Base-by-base conservation (phyloP, 2,329 filamentous ascomycete species). In the Colletotrichum tropicale region DNA sequence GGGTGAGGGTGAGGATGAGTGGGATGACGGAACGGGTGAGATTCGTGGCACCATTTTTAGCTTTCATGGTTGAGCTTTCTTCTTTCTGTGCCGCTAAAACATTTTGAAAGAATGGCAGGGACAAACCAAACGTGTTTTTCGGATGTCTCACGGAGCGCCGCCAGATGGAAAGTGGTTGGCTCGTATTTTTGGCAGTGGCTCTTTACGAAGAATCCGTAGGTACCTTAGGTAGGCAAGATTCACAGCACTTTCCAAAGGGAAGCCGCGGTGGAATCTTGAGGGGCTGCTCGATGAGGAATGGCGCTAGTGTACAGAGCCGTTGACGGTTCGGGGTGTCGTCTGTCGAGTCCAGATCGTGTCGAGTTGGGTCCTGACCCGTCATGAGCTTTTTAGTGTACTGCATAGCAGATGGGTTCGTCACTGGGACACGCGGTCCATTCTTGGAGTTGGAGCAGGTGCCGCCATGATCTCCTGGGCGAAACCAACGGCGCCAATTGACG, bases 401-500 rank as follows among this genome's bases (percentile, higher is more conserved):
- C 18, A 15, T 34, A 15, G 38, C 10, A 43, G 8, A 48, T 21
- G 13, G 36, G 36, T 32, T 70, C 67, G 56, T 70, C 56, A 70
- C 36, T 24, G 26, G 43, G 56, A 70, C 36, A 62, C 56, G 36
- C 67, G 67, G 67, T 61, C 36, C 26, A 26, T 62, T 62, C 36
- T 61, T 68, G 24, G 16, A 26, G 38, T 61, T 68, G 24, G 16
- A 26, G 62, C 16, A 16, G 13, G 32, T 58, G 43, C 56, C 71
- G 71, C 71, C 71, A 69, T 70, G 71, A 70, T 64, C 38, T 55
- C 71, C 43, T 65, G 58, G 71, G 71, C 71, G 71, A 74, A 74
- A 70, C 71, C 71, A 74, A 70, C 71, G 71, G 66, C 66, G 66
- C 66, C 66, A 70, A 58, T 58, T 52, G 62, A 72, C 60, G 48